phyloP scores from a whole-genome alignment of 805 yeast genomes.

The Ogataea henricii region DNA sequence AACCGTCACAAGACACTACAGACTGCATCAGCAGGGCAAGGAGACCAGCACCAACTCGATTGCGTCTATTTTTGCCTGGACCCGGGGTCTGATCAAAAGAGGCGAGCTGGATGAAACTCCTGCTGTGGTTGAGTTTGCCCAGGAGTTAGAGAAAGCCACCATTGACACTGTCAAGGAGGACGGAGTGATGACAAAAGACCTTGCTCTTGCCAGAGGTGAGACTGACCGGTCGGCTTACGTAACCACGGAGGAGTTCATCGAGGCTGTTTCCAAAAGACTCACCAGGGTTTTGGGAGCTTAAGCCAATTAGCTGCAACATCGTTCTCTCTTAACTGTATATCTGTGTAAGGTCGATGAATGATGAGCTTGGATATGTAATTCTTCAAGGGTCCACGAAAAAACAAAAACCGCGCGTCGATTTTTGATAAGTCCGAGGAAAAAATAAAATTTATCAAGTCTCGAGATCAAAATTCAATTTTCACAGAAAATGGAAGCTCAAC shows the following conservation, averaged over 20 bases:
- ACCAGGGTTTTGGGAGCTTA: slow-evolving; percentile 20
- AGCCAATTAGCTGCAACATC: no score
- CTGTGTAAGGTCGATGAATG: no score
- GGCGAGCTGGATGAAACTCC: slow-evolving; percentile 88
- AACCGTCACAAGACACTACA: slow-evolving; percentile 94
- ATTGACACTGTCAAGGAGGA: slow-evolving; percentile 82
- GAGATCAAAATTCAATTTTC: not conserved
- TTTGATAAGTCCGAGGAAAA: not conserved
- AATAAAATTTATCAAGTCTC: not conserved
- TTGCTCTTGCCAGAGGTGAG: slow-evolving; percentile 87
- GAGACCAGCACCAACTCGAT: slow-evolving; percentile 97
- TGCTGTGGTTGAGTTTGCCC: slow-evolving; percentile 79
- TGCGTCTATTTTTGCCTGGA: slow-evolving; percentile 97
- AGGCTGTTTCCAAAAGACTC: slow-evolving; percentile 74
- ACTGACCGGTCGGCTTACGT: slow-evolving; percentile 82
- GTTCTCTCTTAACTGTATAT: no score
- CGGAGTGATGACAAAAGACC: slow-evolving; percentile 93
- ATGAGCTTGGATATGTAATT: not conserved
- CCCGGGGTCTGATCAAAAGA: slow-evolving; percentile 90
- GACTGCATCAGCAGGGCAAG: slow-evolving; percentile 94
- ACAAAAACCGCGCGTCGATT: not conserved
- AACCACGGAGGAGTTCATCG: slow-evolving; percentile 88
- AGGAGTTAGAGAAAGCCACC: slow-evolving; percentile 78
- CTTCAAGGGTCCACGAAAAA: not conserved
- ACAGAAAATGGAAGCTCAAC: no score